Evolutionary conservation across 2,329 filamentous ascomycete genomes (phyloP), one percentile per base, ranked within the genome.

Genomic region (Apiospora arundinis): DNA sequence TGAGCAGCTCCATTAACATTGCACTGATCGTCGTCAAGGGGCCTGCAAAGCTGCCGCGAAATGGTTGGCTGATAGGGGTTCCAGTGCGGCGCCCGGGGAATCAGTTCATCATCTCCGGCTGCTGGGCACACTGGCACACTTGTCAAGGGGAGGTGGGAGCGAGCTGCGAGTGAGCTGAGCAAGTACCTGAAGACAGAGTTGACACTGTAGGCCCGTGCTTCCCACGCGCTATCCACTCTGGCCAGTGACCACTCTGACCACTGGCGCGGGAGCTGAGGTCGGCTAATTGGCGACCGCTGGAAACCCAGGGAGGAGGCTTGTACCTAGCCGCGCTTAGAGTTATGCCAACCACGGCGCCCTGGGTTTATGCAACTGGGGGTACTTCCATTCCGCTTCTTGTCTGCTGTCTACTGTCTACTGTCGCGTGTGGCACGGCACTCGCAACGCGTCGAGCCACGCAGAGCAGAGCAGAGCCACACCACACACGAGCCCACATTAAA

Each of bases 1-100:
- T 16, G 14, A 5, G 52, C 52, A 37, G 28, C 28, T 60, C 52
- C 52, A 37, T 60, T 37, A 28, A 37, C 49, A 56, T 56, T 42
- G 25, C 49, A 56, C 25, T 56, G 49, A 56, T 56, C 49, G 49
- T 32, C 49, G 49, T 32, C 49, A 56, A 32, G 49, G 49, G 46
- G 49, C 25, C 49, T 60, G 52, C 52, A 60, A 6, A 60, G 14
- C 52, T 60, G 28, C 28, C 9, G 52, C 9, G 52, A 28, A 37
- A 37, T 60, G 52, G 52, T 60, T 60, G 52, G 28, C 18, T 60
- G 6, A n/a, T n/a, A 28, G 52, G 7, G 52, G 52, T 37, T 37
- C 28, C 52, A 60, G 32, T 37, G 52, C 52, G 52, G 52, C 52
- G 52, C 18, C 52, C 52, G 52, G 52, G 52, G 52, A 60, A 60